Conservation (phyloP, 2,329 filamentous ascomycete genomes). For the Leptographium galeiforme region DNA sequence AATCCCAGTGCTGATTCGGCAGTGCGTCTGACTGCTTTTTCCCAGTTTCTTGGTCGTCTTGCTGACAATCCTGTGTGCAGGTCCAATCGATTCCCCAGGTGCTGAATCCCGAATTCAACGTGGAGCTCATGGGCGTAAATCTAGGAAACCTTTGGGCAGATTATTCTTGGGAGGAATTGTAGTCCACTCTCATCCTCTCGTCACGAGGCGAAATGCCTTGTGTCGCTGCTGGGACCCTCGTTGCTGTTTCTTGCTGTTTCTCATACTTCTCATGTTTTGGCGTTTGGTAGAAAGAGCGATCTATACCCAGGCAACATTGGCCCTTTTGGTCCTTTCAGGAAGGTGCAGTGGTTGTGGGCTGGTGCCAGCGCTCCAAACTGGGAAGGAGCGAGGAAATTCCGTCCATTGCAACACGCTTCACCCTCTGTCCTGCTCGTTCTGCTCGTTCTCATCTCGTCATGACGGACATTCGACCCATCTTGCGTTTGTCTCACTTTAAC, state of each 20-base stretch:
- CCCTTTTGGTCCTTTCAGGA: too few relatives aligned
- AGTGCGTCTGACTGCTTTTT: neutral
- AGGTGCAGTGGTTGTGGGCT: neutral
- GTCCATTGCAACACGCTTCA: neutral
- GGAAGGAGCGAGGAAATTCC: neutral
- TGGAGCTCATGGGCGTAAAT: constrained; percentile 12
- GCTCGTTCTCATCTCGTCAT: neutral
- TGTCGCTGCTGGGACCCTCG: neutral
- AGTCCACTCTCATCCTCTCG: neutral
- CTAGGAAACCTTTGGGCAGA: constrained; percentile 15
- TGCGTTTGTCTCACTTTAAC: neutral
- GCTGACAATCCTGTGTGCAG: neutral
- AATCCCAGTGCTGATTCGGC: constrained; percentile 8
- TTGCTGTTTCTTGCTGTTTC: too few relatives aligned
- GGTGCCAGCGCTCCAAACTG: neutral
- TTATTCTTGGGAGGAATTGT: constrained; percentile 13
- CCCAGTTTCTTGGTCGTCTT: neutral
- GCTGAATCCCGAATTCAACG: constrained; percentile 12
- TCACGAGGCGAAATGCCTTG: neutral
- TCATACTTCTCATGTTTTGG: neutral
- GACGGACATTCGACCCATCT: neutral
- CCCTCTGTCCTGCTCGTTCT: neutral
- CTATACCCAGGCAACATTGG: too few relatives aligned
- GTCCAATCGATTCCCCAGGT: constrained; percentile 3
- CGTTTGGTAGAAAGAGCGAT: neutral